Evolutionary conservation across 495 filamentous ascomycete genomes (phyloP), one percentile per base, ranked within the genome.

Genomic region (Articulospora tetracladia): DNA sequence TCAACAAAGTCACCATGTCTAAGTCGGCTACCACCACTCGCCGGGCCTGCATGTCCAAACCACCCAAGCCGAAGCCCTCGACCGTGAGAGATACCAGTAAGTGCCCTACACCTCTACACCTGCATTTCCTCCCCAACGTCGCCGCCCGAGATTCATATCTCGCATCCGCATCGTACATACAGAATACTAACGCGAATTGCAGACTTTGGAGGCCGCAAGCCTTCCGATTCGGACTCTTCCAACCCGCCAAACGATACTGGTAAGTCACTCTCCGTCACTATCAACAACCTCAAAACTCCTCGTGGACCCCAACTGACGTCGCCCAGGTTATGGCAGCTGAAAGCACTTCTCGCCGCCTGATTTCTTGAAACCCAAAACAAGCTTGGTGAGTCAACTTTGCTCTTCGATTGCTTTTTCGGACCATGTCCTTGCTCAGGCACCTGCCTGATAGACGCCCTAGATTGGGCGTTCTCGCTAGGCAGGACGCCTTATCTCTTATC

Each of bases 311-410:
- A 12, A 44, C 39, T 44, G 17, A 44, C 39, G 3, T 50, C 23
- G 24, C 47, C 8, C 19, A 50, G 47, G 25, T 25, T 50, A 25
- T n/a, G 47, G 47, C 47, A 50, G 47, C 47, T 50, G 47, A 50
- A 50, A 4, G 47, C 6, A 12, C 6, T 25, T 44, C 22, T 50
- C 47, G 25, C 47, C 25, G 47, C 47, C 47, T 50, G 47, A 50
- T 50, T 27, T 50, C 47, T 50, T 27, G 39, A 44, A 44, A 44
- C 25, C 25, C 25, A 24, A 17, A 50, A 50, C 20, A 6, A 7
- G 47, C 47, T 50, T 50, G 47, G 47, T 50, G 47, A 50, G 47
- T 50, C 47, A 50, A 25, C 10, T 3, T 25, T 50, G 6, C 39
- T 25, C n/a, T 26, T 50, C 12, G 19, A 24, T 25, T 24, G 47